These are phyloP conservation scores for Neopestalotiopsis clavispora DNA, from an alignment of 2,329 filamentous ascomycete genomes.

Conservation along the genomic window DNA sequence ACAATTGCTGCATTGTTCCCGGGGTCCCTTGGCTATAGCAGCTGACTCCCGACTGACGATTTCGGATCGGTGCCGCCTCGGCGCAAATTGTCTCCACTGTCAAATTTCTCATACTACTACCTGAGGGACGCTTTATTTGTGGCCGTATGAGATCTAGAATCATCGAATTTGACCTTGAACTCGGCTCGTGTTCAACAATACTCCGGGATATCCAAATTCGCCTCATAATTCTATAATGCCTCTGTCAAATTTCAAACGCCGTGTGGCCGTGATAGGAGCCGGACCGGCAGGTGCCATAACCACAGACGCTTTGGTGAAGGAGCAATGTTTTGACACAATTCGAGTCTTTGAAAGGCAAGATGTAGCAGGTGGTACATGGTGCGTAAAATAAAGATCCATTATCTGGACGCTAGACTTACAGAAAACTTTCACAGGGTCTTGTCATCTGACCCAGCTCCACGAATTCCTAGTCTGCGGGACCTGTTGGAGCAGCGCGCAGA, in stretches of 20 bases:
- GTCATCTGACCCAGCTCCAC: background rate
- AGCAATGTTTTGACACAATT: conserved; percentile 62
- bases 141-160: too few relatives aligned
- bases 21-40: too few relatives aligned
- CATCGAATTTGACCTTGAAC: background rate
- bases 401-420: background rate
- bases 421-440: background rate
- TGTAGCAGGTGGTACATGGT: conserved; percentile 65
- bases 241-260: conserved; percentile 16
- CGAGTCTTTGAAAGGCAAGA: conserved; percentile 67
- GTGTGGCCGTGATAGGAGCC: conserved; percentile 65
- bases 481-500: conserved; percentile 15
- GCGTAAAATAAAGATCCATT: background rate
- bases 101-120: too few relatives aligned
- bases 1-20: too few relatives aligned
- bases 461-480: conserved; percentile 16
- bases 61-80: too few relatives aligned
- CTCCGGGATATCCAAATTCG: background rate
- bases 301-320: conserved; percentile 63
- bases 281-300: conserved; percentile 66
- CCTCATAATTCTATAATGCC: background rate
- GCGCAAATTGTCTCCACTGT: too few relatives aligned
- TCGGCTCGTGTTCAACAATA: background rate
- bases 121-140: background rate
- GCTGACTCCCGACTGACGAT: too few relatives aligned